phyloP scores from a whole-genome alignment of 768 basidiomycete species.

The Kwoniella botswanensis region DNA sequence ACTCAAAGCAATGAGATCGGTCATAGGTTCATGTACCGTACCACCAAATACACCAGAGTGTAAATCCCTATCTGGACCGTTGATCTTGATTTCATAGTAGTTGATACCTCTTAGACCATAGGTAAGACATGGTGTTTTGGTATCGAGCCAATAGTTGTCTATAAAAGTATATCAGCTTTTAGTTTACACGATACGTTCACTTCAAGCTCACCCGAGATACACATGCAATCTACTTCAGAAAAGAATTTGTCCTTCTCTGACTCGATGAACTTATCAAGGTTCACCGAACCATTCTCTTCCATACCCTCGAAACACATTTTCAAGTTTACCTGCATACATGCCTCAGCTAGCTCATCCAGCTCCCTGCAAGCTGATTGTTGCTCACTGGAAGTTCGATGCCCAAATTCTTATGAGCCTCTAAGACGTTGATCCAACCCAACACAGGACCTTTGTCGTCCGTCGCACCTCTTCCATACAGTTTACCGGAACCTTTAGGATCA shows the following conservation, averaged over 20 bases:
- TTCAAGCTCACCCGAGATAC: slow-evolving; percentile 66
- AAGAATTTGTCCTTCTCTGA: slow-evolving; percentile 80
- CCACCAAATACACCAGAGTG: slow-evolving; percentile 73
- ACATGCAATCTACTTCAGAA: slow-evolving; percentile 85
- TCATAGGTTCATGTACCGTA: slow-evolving; percentile 74
- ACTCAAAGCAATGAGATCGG: slow-evolving; percentile 77
- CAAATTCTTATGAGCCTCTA: slow-evolving; percentile 77
- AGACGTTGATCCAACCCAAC: slow-evolving; percentile 84
- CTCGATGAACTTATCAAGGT: slow-evolving; percentile 82
- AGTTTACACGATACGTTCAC: neutral
- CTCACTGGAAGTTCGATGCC: slow-evolving; percentile 71
- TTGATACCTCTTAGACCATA: slow-evolving; percentile 87
- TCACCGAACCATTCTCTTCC: slow-evolving; percentile 93
- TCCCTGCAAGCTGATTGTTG: neutral
- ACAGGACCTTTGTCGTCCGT: slow-evolving; percentile 92
- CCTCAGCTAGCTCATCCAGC: neutral
- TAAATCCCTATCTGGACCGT: slow-evolving; percentile 83
- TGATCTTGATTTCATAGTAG: slow-evolving; percentile 81
- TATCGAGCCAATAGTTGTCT: slow-evolving; percentile 85
- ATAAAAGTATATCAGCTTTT: slow-evolving; percentile 55
- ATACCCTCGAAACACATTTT: slow-evolving; percentile 92
- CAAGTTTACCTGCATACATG: slow-evolving; percentile 66
- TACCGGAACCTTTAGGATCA: slow-evolving; percentile 63
- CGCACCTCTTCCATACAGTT: slow-evolving; percentile 82
- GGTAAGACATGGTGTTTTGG: slow-evolving; percentile 63